A percentile compares a stretch with the other conserved stretches of the same genome.
Evolutionary conservation across 495 filamentous ascomycete genomes (phyloP).

Genomic region (Melanomma pulvis-pyrius): DNA sequence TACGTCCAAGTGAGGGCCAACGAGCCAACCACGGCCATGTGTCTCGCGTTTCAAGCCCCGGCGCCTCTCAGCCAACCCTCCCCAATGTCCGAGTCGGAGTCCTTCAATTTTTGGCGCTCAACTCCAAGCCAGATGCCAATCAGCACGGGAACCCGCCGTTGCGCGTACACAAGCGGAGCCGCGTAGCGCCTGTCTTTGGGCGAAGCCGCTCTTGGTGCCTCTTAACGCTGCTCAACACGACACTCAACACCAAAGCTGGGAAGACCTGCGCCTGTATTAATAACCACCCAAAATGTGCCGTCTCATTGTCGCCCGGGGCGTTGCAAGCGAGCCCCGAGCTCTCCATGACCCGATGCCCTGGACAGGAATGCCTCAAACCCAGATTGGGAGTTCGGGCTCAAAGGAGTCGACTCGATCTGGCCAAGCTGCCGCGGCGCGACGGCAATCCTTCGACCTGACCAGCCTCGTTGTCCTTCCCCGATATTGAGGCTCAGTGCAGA

Average conservation of each 20-base stretch:
- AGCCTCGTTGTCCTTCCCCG: not conserved
- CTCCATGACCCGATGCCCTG: not conserved
- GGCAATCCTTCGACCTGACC: not conserved
- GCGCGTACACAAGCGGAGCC: not conserved
- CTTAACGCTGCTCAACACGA: not conserved
- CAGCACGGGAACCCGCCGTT: not conserved
- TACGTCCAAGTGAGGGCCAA: not conserved
- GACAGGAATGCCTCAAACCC: not conserved
- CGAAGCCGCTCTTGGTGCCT: not conserved
- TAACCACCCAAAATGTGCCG: too few relatives aligned
- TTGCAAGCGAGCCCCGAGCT: not conserved
- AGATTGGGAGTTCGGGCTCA: not conserved
- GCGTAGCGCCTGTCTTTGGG: not conserved
- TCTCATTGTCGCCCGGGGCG: not conserved
- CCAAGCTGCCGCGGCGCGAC: not conserved
- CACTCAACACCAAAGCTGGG: too few relatives aligned
- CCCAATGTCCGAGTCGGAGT: constrained; percentile 14
- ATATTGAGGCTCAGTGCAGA: too few relatives aligned
- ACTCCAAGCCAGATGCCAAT: not conserved
- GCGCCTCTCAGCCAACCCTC: not conserved
- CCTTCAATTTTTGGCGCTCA: constrained; percentile 1
- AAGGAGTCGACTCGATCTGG: not conserved
- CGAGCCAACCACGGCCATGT: not conserved
- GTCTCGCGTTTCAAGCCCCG: constrained; percentile 6
- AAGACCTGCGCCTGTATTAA: too few relatives aligned